These are phyloP conservation scores for Lasiosphaeris hirsuta DNA, from an alignment of 495 filamentous ascomycete genomes.

Conservation along the genomic window DNA sequence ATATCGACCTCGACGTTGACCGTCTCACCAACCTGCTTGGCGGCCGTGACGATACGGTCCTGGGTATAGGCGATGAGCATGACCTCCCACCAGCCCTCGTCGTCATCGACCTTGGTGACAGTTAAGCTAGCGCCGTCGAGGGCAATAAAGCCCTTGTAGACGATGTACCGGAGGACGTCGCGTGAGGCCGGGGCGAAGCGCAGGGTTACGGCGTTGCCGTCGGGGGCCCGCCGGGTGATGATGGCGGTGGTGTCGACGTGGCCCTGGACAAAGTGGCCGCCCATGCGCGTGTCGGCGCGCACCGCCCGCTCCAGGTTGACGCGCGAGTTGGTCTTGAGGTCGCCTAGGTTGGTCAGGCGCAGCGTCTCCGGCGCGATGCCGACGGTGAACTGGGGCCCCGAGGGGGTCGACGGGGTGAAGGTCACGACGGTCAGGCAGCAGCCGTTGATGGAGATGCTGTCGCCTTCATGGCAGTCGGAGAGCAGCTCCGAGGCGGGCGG, in stretches of 20 bases:
- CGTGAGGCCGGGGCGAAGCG: conserved; percentile 69
- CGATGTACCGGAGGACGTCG: conserved; percentile 73
- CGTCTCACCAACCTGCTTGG: conserved; percentile 75
- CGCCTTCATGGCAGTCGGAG: conserved; percentile 76
- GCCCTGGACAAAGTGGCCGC: conserved; percentile 81
- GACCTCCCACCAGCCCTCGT: conserved; percentile 87
- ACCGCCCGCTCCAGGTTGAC: conserved; percentile 97
- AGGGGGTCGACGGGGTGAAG: conserved; percentile 49
- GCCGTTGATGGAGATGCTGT: conserved; percentile 92
- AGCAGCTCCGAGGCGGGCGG: conserved; percentile 66
- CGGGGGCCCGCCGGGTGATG: conserved; percentile 64
- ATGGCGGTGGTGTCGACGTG: conserved; percentile 87
- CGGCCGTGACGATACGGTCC: conserved; percentile 80
- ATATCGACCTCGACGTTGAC: conserved; percentile 99
- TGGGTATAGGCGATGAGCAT: conserved; percentile 99
- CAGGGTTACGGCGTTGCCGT: conserved; percentile 85
- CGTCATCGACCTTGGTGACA: conserved; percentile 74
- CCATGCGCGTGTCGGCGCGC: conserved; percentile 83
- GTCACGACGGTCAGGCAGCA: conserved; percentile 83
- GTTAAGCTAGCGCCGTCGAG: conserved; percentile 97
- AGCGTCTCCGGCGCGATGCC: conserved; percentile 96
- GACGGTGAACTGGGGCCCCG: conserved; percentile 69
- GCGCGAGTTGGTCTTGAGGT: conserved; percentile 46
- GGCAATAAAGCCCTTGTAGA: conserved; percentile 95
- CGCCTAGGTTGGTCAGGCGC: conserved; percentile 88